These are phyloP conservation scores for Heimioporus sp. DNA, from an alignment of 768 basidiomycete species.

Conservation along the genomic window DNA sequence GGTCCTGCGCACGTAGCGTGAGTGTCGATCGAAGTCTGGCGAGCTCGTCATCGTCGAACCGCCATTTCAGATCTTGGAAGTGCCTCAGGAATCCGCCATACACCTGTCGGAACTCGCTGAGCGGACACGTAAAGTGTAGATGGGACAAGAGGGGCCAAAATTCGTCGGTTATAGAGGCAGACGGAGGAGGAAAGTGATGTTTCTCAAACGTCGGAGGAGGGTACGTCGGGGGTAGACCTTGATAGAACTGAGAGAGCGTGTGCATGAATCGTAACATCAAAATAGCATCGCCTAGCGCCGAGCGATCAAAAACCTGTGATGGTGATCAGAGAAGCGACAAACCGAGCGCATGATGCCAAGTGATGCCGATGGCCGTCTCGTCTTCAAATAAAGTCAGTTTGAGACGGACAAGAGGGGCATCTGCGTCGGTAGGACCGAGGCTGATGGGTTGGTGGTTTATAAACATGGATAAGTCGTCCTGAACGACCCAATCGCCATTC, in stretches of 20 bases:
- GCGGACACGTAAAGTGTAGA: constrained; percentile 9
- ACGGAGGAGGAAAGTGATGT: neutral
- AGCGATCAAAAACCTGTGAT: neutral
- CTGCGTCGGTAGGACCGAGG: neutral
- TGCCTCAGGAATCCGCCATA: constrained; percentile 3
- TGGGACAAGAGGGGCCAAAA: constrained; percentile 20
- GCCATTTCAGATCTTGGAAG: constrained; percentile 6
- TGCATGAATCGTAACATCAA: constrained; percentile 24
- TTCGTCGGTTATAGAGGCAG: constrained; percentile 4
- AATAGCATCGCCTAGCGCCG: constrained; percentile 23
- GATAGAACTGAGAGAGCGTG: constrained; percentile 24
- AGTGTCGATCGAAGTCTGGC: constrained; percentile 8
- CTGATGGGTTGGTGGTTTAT: constrained; percentile 1
- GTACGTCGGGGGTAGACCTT: constrained; percentile 5
- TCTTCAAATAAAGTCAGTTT: constrained; percentile 20
- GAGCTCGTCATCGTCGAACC: constrained; percentile 4
- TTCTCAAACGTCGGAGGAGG: constrained; percentile 13
- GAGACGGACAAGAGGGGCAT: constrained; percentile 14
- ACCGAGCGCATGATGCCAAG: constrained; percentile 33
- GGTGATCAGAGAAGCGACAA: neutral
- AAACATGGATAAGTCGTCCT: constrained; percentile 8
- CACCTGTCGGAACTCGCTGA: constrained; percentile 2
- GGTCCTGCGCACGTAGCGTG: no score
- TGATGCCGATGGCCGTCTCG: constrained; percentile 23
- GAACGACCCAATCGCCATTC: constrained; percentile 14